Evolutionary conservation across 257 asterid species (phyloP).

Genomic region (Petunia axillaris): DNA sequence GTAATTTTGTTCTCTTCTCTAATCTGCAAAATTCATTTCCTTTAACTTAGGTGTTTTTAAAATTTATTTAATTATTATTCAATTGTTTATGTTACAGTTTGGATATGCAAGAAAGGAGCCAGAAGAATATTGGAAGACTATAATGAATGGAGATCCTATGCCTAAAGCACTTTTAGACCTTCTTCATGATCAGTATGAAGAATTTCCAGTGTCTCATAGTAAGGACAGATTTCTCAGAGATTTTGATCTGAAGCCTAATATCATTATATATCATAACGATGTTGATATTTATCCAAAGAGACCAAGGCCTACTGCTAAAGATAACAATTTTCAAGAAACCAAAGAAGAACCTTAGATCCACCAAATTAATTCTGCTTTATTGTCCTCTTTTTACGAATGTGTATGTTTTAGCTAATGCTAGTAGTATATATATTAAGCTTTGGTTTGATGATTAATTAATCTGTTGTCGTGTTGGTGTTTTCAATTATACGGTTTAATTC

Average conservation of each 20-base stretch:
- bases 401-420: background rate
- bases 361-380: background rate
- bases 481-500: background rate
- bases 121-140: constrained; percentile 57
- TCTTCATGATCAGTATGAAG: constrained; percentile 25
- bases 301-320: background rate
- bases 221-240: constrained; percentile 41
- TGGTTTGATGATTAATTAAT: background rate
- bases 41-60: background rate
- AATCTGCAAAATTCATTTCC: background rate
- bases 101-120: constrained; percentile 51
- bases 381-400: background rate
- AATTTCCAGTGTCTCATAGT: background rate
- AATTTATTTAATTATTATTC: background rate
- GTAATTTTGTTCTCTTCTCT: constrained; percentile 27
- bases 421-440: background rate
- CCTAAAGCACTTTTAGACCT: constrained; percentile 63
- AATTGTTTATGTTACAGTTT: constrained; percentile 32
- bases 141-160: constrained; percentile 62
- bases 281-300: constrained; percentile 28
- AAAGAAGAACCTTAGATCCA: background rate
- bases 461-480: background rate
- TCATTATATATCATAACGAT: constrained; percentile 62
- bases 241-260: constrained; percentile 52
- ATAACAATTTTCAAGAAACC: background rate